Evolutionary conservation across 2,329 filamentous ascomycete genomes (phyloP).

Genomic region (Stemphylium vesicarium): DNA sequence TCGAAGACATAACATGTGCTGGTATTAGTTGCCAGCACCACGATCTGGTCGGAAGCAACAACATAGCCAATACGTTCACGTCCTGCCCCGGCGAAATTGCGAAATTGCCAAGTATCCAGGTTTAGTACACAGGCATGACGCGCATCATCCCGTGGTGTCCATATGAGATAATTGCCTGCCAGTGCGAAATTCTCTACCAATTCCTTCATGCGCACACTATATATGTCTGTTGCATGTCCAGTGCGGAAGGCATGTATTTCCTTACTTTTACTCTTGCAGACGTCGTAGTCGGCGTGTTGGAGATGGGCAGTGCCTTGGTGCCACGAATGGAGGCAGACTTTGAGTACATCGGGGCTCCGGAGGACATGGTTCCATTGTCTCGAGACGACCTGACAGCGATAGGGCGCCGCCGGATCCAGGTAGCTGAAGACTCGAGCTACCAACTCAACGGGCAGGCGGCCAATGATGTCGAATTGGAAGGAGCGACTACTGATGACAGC

Average conservation of each 20-base stretch:
- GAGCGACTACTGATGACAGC: conserved; percentile 21
- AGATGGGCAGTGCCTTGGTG: conserved; percentile 23
- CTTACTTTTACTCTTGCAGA: conserved; percentile 28
- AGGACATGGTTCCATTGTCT: conserved; percentile 41
- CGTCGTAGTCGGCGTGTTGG: conserved; percentile 19
- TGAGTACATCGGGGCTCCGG: conserved; percentile 32
- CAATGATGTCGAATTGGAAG: conserved; percentile 46
- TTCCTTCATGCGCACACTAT: no score
- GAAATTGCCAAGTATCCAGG: conserved; percentile 26
- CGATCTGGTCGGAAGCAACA: conserved; percentile 31
- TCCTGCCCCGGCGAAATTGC: conserved; percentile 18
- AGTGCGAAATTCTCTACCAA: no score
- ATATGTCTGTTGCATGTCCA: conserved; percentile 16
- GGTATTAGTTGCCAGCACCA: conserved; percentile 25
- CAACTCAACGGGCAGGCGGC: conserved; percentile 48
- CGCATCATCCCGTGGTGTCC: not conserved
- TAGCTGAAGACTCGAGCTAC: conserved; percentile 43
- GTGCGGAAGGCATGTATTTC: conserved; percentile 34
- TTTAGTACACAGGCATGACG: conserved; percentile 30
- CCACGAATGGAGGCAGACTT: conserved; percentile 29
- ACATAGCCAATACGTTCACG: conserved; percentile 29
- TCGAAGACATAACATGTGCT: conserved; percentile 31
- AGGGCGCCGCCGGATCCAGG: conserved; percentile 39
- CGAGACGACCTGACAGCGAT: conserved; percentile 41
- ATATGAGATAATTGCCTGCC: conserved; percentile 11